Evolutionary conservation across 2,329 filamentous ascomycete genomes (phyloP), one percentile per base, ranked within the genome.

Genomic region (Aspergillaceae sp.): DNA sequence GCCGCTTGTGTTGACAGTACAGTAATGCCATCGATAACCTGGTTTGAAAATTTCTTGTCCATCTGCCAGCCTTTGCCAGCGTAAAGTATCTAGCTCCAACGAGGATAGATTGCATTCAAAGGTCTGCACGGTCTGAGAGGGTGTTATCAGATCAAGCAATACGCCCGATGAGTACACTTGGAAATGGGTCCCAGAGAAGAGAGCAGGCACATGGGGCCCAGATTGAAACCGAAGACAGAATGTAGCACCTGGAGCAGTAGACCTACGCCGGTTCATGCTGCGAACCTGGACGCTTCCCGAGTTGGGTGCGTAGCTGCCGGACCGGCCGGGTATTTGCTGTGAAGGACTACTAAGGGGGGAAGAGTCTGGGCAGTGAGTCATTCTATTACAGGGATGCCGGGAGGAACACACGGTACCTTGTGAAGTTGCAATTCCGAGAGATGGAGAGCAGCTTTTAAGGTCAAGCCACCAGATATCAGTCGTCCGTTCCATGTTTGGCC

Each of bases 381-480:
- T 60, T 48, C 57, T 64, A 19, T 28, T 27, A 54, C 51, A 55
- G 48, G 58, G 48, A 43, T 56, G 50, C 46, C 52, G 53, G 52
- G 52, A 65, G 57, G 57, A 64, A 54, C 77, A 74, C 48, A 71
- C 67, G 49, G 69, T 73, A 54, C 75, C 75, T 64, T 74, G 75
- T 70, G 79, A 65, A 45, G 85, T 82, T 29, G 79, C 73, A 33
- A 82, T 81, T 57, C 89, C 83, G 56, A 95, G 90, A 41, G 89
- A 87, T 1, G 90, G 89, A 19, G 19, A 19, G 49, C 80, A 89
- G 32, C 88, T 89, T 64, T 94, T 91, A 42, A 98, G 77, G 68
- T 98, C 92, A 38, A 98, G 74, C 90, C 92, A 98, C 86, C 89
- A 96, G 38, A 98, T 78, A 65, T 98, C 92, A 49, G 88, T 91